Evolutionary conservation across 2,329 filamentous ascomycete species (phyloP), one percentile per base, ranked within the genome.

Genomic region (Curvularia spicifera): DNA sequence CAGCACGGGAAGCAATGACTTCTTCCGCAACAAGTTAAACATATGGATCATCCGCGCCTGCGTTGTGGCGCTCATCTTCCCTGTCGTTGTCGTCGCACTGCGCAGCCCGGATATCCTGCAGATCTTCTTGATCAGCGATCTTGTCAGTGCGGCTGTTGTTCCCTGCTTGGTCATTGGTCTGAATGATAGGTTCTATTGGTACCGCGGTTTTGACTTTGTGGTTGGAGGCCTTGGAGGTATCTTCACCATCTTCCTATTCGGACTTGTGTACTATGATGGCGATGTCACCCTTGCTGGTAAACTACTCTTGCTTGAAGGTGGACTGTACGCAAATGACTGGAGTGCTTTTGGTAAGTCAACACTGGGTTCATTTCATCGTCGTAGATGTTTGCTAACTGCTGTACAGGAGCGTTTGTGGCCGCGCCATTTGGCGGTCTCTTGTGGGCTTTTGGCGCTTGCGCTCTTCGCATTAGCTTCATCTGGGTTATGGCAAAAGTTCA

Each of bases 111-210:
- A 85, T 49, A 88, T 94, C 58, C 80, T 94, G 50, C 89, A 92
- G 76, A 93, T 94, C 74, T 94, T 91, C 80, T 83, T 94, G 63
- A 91, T 94, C 71, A 90, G 89, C 44, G 91, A 94, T 72, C 83
- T 95, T 7, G 85, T 95, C 58, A 91, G 90, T 15, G 89, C 91
- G 1, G 85, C 89, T 15, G 86, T 88, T 47, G 89, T 95, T 52
- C 91, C 91, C 0, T 87, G 91, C 10, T 80, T 95, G 5, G 80
- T 91, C 48, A 77, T 95, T n/a, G 91, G 91, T 0, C 80, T 95
- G 7, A 84, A 80, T 33, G 85, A 91, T 49, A 79, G 78, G 44
- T 78, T 75, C 46, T 91, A 90, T 78, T 93, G 86, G 81, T 91
- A 90, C 87, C 85, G 87, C 43, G 91, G 91, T 15, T 90, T 91